A percentile compares a stretch with the other conserved stretches of the same genome.
These are phyloP conservation scores for Cladosporium sp. DNA, from an alignment of 2,329 filamentous ascomycete genomes.

Conservation along the genomic window DNA sequence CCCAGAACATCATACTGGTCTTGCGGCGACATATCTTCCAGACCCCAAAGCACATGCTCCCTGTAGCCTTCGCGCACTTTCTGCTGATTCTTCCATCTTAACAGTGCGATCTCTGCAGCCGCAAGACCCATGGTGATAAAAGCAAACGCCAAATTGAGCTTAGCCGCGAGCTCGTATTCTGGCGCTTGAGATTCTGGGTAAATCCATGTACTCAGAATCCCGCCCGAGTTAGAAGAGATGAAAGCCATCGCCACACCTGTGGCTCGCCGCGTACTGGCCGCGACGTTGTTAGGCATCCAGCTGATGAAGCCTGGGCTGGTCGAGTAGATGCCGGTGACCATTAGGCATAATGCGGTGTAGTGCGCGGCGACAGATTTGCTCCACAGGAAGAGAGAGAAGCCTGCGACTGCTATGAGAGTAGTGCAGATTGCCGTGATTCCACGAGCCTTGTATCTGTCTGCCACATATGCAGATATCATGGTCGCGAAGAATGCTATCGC, in stretches of 20 bases:
- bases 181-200: constrained; percentile 1
- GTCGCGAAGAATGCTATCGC: constrained; percentile 66
- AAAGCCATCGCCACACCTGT: constrained; percentile 81
- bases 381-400: constrained; percentile 74
- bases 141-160: constrained; percentile 1
- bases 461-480: constrained; percentile 65
- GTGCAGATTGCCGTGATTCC: constrained; percentile 75
- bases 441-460: constrained; percentile 67
- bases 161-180: constrained; percentile 2
- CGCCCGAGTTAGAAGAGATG: constrained; percentile 27
- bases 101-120: constrained; percentile 63
- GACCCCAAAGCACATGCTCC: constrained; percentile 33
- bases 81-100: constrained; percentile 62
- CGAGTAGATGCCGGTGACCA: constrained; percentile 83
- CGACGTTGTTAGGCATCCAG: constrained; percentile 83
- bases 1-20: constrained; percentile 61
- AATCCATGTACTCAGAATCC: neutral
- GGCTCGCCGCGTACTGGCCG: constrained; percentile 82
- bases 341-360: constrained; percentile 79
- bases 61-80: constrained; percentile 61
- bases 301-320: constrained; percentile 80
- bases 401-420: constrained; percentile 65
- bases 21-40: neutral
- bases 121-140: constrained; percentile 66
- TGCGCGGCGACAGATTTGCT: constrained; percentile 61